These are phyloP conservation scores for Lolium multiflorum DNA, from an alignment of 176 grass and related monocot species.

Conservation along the genomic window DNA sequence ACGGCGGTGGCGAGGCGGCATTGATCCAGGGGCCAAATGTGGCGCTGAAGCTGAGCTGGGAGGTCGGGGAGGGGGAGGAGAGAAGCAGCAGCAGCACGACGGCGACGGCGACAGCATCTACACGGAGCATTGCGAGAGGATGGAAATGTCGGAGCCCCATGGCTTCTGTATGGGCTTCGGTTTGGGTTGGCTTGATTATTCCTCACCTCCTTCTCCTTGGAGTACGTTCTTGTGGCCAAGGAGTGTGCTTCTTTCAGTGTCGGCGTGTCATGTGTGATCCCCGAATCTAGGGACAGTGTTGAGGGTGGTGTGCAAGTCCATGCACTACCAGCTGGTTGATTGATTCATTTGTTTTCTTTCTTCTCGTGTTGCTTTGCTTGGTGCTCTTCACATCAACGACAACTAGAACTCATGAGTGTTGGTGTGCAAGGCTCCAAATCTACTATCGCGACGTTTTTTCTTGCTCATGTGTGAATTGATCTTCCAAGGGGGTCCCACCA, in stretches of 20 bases:
- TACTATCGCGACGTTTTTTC: neutral
- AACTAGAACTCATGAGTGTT: slow-evolving; percentile 30
- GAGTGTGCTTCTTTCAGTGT: neutral
- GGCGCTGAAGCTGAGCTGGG: slow-evolving; percentile 51
- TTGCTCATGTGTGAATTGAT: neutral
- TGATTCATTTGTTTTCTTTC: neutral
- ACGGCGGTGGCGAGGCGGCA: slow-evolving; percentile 22
- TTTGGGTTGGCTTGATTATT: neutral
- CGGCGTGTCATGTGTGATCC: slow-evolving; percentile 24
- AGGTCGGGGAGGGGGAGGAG: slow-evolving; percentile 22
- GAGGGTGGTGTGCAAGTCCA: neutral
- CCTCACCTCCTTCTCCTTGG: neutral
- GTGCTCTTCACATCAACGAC: slow-evolving; percentile 6
- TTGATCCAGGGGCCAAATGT: slow-evolving; percentile 70
- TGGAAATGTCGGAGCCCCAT: slow-evolving; percentile 36
- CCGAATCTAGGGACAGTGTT: slow-evolving; percentile 13
- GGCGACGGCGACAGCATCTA: slow-evolving; percentile 6
- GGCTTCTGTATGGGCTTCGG: neutral
- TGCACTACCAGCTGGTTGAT: slow-evolving; percentile 36
- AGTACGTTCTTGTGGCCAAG: slow-evolving; percentile 1
- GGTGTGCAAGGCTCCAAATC: neutral
- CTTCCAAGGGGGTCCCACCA: neutral
- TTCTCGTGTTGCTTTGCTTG: neutral
- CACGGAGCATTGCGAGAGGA: slow-evolving; percentile 28
- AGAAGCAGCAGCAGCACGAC: slow-evolving; percentile 33